A percentile compares a stretch with the other conserved stretches of the same genome.
Conservation (phyloP, 2,329 filamentous ascomycete genomes). For the Diaporthe longicolla region DNA sequence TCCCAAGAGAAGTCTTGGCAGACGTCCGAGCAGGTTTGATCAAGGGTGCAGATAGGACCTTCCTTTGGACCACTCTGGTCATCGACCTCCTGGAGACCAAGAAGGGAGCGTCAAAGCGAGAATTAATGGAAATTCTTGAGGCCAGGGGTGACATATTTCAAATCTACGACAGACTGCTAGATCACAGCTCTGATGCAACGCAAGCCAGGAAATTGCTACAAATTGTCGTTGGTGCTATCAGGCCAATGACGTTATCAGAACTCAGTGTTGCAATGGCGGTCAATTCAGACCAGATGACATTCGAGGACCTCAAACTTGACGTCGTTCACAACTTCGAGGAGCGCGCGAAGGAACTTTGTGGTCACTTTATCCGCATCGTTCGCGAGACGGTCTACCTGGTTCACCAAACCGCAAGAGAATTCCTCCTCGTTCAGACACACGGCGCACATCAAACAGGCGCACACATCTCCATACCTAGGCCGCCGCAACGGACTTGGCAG, state of each 20-base stretch:
- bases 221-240: conserved; percentile 42
- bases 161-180: conserved; percentile 43
- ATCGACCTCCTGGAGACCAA: conserved; percentile 42
- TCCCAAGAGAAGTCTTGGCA: conserved; percentile 38
- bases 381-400: conserved; percentile 45
- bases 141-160: conserved; percentile 41
- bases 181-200: conserved; percentile 28
- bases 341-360: conserved; percentile 43
- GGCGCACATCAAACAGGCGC: background rate
- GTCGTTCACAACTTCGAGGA: conserved; percentile 43
- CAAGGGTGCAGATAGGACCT: conserved; percentile 44
- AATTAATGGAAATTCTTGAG: conserved; percentile 42
- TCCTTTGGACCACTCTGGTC: conserved; percentile 46
- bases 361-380: conserved; percentile 43
- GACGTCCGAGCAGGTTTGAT: conserved; percentile 40
- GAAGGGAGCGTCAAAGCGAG: conserved; percentile 40
- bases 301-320: conserved; percentile 43
- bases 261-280: conserved; percentile 44
- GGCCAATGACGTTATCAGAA: conserved; percentile 44
- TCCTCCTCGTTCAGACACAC: conserved; percentile 40
- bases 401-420: conserved; percentile 47
- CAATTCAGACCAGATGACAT: background rate
- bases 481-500: conserved; percentile 20
- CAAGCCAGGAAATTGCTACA: conserved; percentile 43
- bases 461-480: no score